Conservation (phyloP, 106 monocot species). For the Acorus gramineus region DNA sequence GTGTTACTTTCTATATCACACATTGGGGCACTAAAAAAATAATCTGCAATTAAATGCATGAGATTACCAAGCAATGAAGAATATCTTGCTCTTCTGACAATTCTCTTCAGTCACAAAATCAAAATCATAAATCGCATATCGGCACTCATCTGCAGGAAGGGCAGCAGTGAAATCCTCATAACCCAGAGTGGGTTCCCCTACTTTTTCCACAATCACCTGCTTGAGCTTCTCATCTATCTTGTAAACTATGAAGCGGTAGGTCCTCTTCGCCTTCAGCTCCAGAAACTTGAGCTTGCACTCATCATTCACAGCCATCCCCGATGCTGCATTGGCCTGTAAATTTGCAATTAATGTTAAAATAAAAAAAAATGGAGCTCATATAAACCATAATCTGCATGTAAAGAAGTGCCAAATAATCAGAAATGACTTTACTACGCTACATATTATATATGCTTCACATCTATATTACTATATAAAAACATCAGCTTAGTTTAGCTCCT, state of each 20-base stretch:
- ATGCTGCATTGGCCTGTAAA: conserved; percentile 11
- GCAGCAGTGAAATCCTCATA: conserved; percentile 17
- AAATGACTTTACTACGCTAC: no score
- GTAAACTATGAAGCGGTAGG: conserved; percentile 24
- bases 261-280: conserved; percentile 27
- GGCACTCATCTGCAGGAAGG: no score
- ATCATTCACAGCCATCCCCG: conserved; percentile 16
- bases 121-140: no score
- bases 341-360: neutral
- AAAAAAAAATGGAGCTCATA: no score
- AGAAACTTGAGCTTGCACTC: conserved; percentile 31
- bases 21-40: neutral
- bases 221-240: conserved; percentile 33
- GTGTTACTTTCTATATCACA: no score
- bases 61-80: conserved; percentile 29
- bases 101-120: conserved; percentile 6
- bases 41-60: neutral
- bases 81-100: conserved; percentile 33
- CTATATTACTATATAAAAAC: no score
- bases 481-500: no score
- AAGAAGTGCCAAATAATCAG: no score
- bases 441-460: no score
- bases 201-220: conserved; percentile 21
- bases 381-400: no score
- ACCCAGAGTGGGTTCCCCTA: conserved; percentile 18